Evolutionary conservation across 2,329 filamentous ascomycete genomes (phyloP).

Genomic region (Aspergillus terreus): DNA sequence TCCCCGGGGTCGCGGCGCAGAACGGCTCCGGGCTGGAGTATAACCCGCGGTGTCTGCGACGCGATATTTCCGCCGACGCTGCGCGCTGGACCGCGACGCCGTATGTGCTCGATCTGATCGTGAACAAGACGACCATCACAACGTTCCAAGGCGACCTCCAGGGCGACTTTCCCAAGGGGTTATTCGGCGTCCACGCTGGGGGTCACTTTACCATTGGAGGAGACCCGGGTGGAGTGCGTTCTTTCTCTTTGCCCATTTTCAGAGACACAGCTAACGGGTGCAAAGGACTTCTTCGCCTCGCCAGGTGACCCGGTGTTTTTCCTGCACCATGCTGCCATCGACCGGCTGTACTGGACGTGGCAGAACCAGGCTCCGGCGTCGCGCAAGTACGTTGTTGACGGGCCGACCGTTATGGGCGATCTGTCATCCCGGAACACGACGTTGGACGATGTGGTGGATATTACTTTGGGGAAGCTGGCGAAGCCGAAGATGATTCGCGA

Average conservation of each 20-base stretch:
- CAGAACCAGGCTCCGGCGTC: conserved; percentile 33
- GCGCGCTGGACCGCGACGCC: conserved; percentile 18
- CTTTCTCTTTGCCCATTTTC: neutral
- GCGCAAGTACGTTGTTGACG: conserved; percentile 1
- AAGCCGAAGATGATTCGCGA: neutral
- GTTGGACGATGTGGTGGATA: neutral
- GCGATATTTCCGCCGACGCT: conserved; percentile 21
- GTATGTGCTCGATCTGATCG: conserved; percentile 17
- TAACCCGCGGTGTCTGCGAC: conserved; percentile 29
- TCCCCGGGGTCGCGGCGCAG: conserved; percentile 12
- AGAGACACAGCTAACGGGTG: neutral
- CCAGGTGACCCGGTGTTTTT: conserved; percentile 46
- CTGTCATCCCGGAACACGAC: neutral
- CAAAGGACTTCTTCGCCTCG: conserved; percentile 41
- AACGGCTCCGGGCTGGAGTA: conserved; percentile 21
- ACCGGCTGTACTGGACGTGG: conserved; percentile 48
- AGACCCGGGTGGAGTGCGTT: conserved; percentile 34
- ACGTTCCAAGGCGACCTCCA: conserved; percentile 22
- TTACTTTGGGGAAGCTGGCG: neutral
- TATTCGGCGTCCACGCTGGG: conserved; percentile 41
- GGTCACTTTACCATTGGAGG: conserved; percentile 47
- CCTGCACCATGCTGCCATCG: conserved; percentile 45
- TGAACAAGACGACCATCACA: conserved; percentile 17
- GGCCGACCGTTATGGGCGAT: neutral
- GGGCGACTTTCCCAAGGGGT: conserved; percentile 9